phyloP scores from a whole-genome alignment of 1,284 basidiomycete genomes.

The Ganoderma sinense region DNA sequence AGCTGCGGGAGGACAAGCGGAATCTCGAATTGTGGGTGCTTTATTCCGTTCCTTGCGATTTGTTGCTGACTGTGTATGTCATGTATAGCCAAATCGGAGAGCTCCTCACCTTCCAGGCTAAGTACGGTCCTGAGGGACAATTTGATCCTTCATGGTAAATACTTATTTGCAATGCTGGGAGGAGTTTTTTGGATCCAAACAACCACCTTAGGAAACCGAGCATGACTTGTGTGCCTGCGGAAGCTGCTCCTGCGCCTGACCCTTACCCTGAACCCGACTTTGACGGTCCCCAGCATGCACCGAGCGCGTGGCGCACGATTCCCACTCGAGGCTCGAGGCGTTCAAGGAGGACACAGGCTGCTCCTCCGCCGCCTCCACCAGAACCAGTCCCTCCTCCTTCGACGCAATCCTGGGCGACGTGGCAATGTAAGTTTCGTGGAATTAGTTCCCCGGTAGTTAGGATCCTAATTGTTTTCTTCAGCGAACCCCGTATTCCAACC shows the following conservation, averaged over 20 bases:
- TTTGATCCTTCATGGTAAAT: conserved; percentile 76
- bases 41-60: neutral
- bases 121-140: conserved; percentile 78
- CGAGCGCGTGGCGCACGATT: conserved; percentile 67
- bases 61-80: conserved; percentile 43
- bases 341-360: conserved; percentile 37
- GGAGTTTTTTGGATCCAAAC: conserved; percentile 54
- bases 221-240: conserved; percentile 37
- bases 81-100: conserved; percentile 68
- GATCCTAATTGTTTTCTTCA: conserved; percentile 14
- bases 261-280: conserved; percentile 25
- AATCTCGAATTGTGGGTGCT: conserved; percentile 71
- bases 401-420: conserved; percentile 63
- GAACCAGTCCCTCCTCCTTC: conserved; percentile 32
- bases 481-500: conserved; percentile 33
- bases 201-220: conserved; percentile 53
- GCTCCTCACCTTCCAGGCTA: conserved; percentile 69
- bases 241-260: conserved; percentile 29
- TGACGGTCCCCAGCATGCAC: conserved; percentile 39
- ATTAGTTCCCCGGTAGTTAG: neutral
- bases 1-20: conserved; percentile 75
- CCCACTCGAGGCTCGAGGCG: conserved; percentile 38
- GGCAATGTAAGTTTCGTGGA: conserved; percentile 64
- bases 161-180: neutral
- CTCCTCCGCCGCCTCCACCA: conserved; percentile 34